Conservation (phyloP, 208 protist species). For the Acanthamoeba culbertsoni region DNA sequence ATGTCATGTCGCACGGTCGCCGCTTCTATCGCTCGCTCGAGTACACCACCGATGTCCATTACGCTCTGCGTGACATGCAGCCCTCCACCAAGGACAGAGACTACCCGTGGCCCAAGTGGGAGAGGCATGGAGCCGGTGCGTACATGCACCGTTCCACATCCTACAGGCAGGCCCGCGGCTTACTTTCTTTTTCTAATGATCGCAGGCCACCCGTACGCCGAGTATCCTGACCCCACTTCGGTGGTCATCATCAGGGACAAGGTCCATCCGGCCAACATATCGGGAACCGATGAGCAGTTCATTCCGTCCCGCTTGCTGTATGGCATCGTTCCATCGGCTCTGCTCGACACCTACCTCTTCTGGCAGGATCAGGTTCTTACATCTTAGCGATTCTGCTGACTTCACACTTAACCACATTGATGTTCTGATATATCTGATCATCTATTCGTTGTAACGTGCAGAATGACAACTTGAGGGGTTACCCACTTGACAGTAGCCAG, state of each 20-base stretch:
- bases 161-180: no score
- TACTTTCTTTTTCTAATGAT: no score
- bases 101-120: conserved; percentile 57
- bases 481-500: conserved; percentile 21
- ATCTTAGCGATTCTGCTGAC: no score
- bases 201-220: conserved; percentile 69
- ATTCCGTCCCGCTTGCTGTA: conserved; percentile 76
- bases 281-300: conserved; percentile 74
- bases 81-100: conserved; percentile 51
- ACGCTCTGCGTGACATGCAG: conserved; percentile 70
- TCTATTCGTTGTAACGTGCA: not conserved
- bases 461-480: conserved; percentile 56
- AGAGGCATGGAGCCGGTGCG: conserved; percentile 63
- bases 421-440: not conserved
- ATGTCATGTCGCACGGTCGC: conserved; percentile 74
- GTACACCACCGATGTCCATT: conserved; percentile 74
- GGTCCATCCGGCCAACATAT: conserved; percentile 64
- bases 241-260: conserved; percentile 76
- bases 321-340: conserved; percentile 73
- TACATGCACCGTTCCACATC: no score
- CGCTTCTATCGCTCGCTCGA: conserved; percentile 70
- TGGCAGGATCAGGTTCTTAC: conserved; percentile 74
- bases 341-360: conserved; percentile 77
- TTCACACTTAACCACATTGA: no score
- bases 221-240: conserved; percentile 18